Conservation (phyloP, 139 green algal species). For the Trebouxia sp. region DNA sequence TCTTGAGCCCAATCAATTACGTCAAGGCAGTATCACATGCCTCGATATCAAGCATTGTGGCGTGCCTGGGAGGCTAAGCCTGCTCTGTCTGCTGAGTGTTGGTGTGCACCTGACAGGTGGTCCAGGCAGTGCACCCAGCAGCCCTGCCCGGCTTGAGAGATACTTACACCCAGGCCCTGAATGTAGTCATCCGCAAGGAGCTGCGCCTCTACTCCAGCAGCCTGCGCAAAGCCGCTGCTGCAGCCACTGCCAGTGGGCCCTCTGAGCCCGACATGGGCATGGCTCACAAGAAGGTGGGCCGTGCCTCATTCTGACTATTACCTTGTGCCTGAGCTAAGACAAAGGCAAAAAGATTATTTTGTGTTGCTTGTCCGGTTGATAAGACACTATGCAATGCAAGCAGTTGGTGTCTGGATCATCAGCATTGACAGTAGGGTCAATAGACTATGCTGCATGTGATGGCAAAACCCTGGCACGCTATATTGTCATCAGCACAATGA, state of each 20-base stretch:
- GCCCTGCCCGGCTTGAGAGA: conserved; percentile 32
- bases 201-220: conserved; percentile 26
- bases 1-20: too few species aligned
- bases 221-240: background rate
- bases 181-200: conserved; percentile 44
- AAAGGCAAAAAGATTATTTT: too few species aligned
- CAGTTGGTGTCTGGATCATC: too few species aligned
- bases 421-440: too few species aligned
- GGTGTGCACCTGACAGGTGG: conserved; percentile 40
- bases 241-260: background rate
- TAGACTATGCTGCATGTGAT: background rate
- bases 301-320: background rate
- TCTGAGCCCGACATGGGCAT: conserved; percentile 15
- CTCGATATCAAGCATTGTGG: background rate
- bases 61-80: background rate
- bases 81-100: too few species aligned
- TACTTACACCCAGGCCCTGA: conserved; percentile 43
- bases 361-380: too few species aligned
- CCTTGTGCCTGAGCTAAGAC: too few species aligned
- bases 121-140: conserved; percentile 37
- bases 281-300: background rate
- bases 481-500: background rate
- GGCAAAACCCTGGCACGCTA: background rate
- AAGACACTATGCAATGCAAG: too few species aligned
- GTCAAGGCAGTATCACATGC: too few species aligned